phyloP scores from a whole-genome alignment of 2,329 filamentous ascomycete genomes.

The Cryphonectria naterciae region DNA sequence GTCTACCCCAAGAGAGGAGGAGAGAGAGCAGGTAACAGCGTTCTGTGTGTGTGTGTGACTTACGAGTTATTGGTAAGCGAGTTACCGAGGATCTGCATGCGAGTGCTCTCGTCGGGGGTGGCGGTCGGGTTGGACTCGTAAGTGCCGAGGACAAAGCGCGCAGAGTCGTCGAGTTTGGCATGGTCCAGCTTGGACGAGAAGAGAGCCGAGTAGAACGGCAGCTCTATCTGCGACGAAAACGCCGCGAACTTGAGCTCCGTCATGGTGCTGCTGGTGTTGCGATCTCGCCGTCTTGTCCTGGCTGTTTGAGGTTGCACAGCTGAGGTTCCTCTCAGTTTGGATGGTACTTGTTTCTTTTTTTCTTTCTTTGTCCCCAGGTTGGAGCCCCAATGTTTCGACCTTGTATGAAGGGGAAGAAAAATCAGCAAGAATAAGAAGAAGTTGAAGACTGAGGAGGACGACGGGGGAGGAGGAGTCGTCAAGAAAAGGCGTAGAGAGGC shows the following conservation, averaged over 20 bases:
- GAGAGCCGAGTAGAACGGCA: constrained; percentile 93
- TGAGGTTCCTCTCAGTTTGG: background rate
- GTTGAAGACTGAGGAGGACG: background rate
- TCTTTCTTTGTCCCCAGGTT: background rate
- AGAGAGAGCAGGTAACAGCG: background rate
- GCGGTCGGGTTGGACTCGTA: constrained; percentile 82
- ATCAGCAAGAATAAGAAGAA: background rate
- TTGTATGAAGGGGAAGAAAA: background rate
- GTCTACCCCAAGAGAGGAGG: background rate
- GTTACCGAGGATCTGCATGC: constrained; percentile 87
- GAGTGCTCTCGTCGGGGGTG: constrained; percentile 75
- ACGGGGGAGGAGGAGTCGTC: background rate
- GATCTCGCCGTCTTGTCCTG: background rate
- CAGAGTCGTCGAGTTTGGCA: constrained; percentile 94
- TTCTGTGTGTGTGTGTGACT: constrained; percentile 43
- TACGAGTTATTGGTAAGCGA: constrained; percentile 84
- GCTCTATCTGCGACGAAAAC: constrained; percentile 91
- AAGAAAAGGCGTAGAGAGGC: background rate
- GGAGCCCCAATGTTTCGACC: background rate
- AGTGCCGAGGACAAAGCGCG: constrained; percentile 80
- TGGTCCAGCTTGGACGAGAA: constrained; percentile 93
- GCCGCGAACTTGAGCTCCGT: constrained; percentile 73
- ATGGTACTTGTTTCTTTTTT: background rate
- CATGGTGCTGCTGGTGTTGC: constrained; percentile 46
- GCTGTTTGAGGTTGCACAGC: background rate